Evolutionary conservation across 2,329 filamentous ascomycete species (phyloP).

Genomic region (Fusarium pilosicola): DNA sequence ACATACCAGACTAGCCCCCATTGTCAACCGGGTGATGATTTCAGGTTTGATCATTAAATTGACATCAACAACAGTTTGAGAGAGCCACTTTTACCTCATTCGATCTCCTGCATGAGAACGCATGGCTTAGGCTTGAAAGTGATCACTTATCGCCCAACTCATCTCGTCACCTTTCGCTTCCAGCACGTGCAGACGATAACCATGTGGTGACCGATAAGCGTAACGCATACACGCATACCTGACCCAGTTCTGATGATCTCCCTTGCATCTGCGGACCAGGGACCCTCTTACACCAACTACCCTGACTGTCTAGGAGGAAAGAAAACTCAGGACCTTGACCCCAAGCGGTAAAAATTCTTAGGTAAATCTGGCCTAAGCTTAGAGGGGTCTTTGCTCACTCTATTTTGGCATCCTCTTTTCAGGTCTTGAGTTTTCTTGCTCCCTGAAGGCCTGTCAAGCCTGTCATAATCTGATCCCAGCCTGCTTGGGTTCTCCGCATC

Average conservation of each 20-base stretch:
- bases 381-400: no score
- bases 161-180: constrained; percentile 5
- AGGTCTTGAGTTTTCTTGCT: no score
- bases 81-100: not conserved
- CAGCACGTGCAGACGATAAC: constrained; percentile 1
- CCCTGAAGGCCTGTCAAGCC: not conserved
- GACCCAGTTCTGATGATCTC: constrained; percentile 9
- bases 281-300: not conserved
- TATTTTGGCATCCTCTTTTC: no score
- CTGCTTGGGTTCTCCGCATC: constrained; percentile 21
- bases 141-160: not conserved
- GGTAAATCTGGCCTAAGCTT: no score
- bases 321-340: no score
- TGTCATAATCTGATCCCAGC: not conserved
- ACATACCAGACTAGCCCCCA: constrained; percentile 14
- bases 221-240: not conserved
- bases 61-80: not conserved
- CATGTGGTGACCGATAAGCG: constrained; percentile 31
- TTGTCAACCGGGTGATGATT: not conserved
- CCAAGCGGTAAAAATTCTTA: no score
- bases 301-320: not conserved
- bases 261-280: constrained; percentile 13
- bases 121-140: constrained; percentile 19
- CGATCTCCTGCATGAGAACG: constrained; percentile 1
- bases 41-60: not conserved